Evolutionary conservation across 2,329 filamentous ascomycete species (phyloP), one percentile per base, ranked within the genome.

Genomic region (Graphilbum fragrans): DNA sequence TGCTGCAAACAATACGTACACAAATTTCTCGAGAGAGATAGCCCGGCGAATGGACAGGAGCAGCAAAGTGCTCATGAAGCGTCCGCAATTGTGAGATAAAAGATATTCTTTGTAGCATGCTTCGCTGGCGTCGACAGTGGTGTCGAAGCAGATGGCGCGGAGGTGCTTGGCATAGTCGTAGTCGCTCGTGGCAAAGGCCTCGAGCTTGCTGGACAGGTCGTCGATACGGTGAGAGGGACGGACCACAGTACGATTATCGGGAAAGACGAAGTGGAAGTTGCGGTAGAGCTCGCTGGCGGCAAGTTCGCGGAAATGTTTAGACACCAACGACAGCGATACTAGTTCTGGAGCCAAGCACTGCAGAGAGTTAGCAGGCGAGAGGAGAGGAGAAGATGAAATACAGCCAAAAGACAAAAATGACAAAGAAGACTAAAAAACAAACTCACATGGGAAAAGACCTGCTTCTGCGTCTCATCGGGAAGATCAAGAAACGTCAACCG

Each of bases 61-160:
- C 6, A 81, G 55, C 34, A 81, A 55, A 0, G 74, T 77, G 49
- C 76, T 80, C 54, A 81, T 64, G 43, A 80, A 77, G 58, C 77
- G 80, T 39, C 75, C 76, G 50, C 71, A 76, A 53, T 69, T 75
- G 25, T 65, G 56, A 42, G 59, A 69, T 50, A 71, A 72, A 8
- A 70, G 59, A 47, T 77, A 78, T 1, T 66, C 59, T 41, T 69
- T 66, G 50, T 75, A 74, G 19, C 68, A 63, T 17, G 58, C 53
- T 48, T 77, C 70, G n/a, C 65, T 70, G 53, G 70, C 71, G 40
- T 60, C 54, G 9, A 71, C 72, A 10, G 64, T 56, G 1, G 72
- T 74, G 47, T 78, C 74, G 45, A 81, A 62, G 25, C 62, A 66
- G 31, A 81, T 58, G 42, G 72, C 66, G 46, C 65, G 65, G 23